These are phyloP conservation scores for Pochonia chlamydosporia DNA, from an alignment of 2,329 filamentous ascomycete species.

Conservation along the genomic window DNA sequence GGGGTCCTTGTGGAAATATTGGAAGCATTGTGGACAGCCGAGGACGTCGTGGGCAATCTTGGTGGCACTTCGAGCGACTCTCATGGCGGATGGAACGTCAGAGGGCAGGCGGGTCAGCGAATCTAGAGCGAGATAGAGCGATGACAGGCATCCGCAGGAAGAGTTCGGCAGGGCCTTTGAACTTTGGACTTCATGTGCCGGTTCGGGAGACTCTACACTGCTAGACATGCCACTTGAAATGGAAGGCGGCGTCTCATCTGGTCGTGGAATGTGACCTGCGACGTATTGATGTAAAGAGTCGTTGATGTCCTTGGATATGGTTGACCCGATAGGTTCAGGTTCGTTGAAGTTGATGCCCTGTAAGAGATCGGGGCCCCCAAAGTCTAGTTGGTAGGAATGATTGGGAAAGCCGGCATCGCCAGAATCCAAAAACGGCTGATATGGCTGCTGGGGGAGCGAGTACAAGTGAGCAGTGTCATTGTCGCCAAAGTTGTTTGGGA, in stretches of 20 bases:
- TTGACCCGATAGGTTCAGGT: slow-evolving; percentile 17
- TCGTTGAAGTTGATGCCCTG: slow-evolving; percentile 28
- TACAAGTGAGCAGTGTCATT: slow-evolving; percentile 11
- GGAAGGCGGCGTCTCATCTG: slow-evolving; percentile 14
- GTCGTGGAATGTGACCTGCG: slow-evolving; percentile 14
- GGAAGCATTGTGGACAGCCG: slow-evolving; percentile 44
- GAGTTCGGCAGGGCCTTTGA: slow-evolving; percentile 21
- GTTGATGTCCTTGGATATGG: slow-evolving; percentile 23
- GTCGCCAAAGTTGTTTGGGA: slow-evolving; percentile 20
- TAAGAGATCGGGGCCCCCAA: slow-evolving; percentile 23
- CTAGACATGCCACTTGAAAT: slow-evolving; percentile 17
- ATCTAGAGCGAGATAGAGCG: slow-evolving; percentile 44
- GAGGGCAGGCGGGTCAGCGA: slow-evolving; percentile 41
- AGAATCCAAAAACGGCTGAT: slow-evolving; percentile 12
- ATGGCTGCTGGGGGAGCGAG: slow-evolving; percentile 1
- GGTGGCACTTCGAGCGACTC: slow-evolving; percentile 40
- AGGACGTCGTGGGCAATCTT: slow-evolving; percentile 45
- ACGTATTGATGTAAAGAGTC: slow-evolving; percentile 21
- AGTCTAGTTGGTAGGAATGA: slow-evolving; percentile 10
- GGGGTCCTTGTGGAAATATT: slow-evolving; percentile 28
- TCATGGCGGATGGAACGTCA: slow-evolving; percentile 40
- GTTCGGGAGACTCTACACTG: slow-evolving; percentile 11
- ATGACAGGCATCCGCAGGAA: slow-evolving; percentile 42
- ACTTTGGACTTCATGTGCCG: slow-evolving; percentile 4
- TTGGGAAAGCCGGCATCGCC: slow-evolving; percentile 6